Percentiles rank a stretch among this genome's conserved stretches.
Conservation (phyloP, 805 yeast genomes). For the Starmerella riodocensis region DNA sequence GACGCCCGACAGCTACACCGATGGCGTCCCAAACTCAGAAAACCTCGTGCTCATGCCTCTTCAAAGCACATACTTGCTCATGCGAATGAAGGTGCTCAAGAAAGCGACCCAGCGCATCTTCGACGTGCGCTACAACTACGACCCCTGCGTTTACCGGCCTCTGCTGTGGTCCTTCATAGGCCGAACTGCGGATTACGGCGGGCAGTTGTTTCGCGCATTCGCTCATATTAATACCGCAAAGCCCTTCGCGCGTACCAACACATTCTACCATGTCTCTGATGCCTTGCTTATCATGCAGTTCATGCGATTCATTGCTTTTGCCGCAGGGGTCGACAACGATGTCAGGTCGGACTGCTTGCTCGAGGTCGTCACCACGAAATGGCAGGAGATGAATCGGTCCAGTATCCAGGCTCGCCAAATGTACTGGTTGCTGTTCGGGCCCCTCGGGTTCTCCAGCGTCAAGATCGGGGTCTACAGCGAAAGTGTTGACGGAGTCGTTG, state of each 20-base stretch:
- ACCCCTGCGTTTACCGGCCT: neutral
- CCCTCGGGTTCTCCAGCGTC: constrained; percentile 10
- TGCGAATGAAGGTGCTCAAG: constrained; percentile 7
- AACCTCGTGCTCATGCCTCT: constrained; percentile 7
- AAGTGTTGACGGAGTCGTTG: constrained; percentile 12
- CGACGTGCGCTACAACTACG: constrained; percentile 1
- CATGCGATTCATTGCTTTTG: constrained; percentile 18
- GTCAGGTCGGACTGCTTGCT: constrained; percentile 22
- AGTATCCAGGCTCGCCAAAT: constrained; percentile 35
- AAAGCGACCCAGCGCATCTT: constrained; percentile 7
- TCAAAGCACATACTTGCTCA: constrained; percentile 6
- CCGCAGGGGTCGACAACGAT: constrained; percentile 20
- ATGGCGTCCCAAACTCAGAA: constrained; percentile 6
- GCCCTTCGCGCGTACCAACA: constrained; percentile 11
- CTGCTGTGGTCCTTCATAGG: constrained; percentile 2
- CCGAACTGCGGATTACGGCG: constrained; percentile 9
- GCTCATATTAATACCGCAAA: constrained; percentile 6
- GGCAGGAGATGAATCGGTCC: constrained; percentile 25
- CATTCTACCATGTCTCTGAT: constrained; percentile 13
- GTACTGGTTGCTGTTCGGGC: constrained; percentile 35
- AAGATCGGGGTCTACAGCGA: constrained; percentile 15
- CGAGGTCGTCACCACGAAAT: constrained; percentile 20
- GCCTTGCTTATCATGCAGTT: constrained; percentile 14
- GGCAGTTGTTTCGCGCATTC: constrained; percentile 14
- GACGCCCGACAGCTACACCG: neutral